These are phyloP conservation scores for Cryptococcus wingfieldii DNA, from an alignment of 1,284 basidiomycete genomes.

Conservation along the genomic window DNA sequence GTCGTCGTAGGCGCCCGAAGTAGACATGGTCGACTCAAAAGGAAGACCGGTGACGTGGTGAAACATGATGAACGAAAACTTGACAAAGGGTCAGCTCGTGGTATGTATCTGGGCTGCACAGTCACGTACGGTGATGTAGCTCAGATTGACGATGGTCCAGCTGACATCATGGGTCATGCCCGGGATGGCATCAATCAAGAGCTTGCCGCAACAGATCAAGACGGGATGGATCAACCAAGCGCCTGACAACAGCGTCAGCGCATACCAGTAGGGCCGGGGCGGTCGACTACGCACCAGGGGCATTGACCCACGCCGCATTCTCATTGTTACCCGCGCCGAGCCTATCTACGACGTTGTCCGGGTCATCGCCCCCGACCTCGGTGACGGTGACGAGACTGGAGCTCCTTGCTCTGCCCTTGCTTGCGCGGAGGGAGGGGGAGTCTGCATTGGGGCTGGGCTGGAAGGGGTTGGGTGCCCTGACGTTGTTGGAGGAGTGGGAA, in stretches of 20 bases:
- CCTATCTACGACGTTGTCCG: slow-evolving; percentile 71
- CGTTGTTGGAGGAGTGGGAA: slow-evolving; percentile 22
- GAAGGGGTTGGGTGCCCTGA: slow-evolving; percentile 5
- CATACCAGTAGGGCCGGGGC: not conserved
- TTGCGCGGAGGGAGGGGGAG: not conserved
- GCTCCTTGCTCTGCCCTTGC: slow-evolving; percentile 62
- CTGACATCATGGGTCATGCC: slow-evolving; percentile 90
- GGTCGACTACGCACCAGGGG: slow-evolving; percentile 66
- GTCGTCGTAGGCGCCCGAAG: slow-evolving; percentile 90
- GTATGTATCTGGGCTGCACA: not conserved
- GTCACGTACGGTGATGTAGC: slow-evolving; percentile 78
- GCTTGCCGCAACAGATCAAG: slow-evolving; percentile 83
- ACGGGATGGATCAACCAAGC: slow-evolving; percentile 98
- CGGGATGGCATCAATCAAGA: slow-evolving; percentile 88
- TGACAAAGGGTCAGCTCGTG: slow-evolving; percentile 3
- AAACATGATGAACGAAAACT: slow-evolving; percentile 98
- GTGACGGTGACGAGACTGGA: slow-evolving; percentile 83
- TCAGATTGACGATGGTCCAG: slow-evolving; percentile 91
- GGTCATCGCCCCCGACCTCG: slow-evolving; percentile 70
- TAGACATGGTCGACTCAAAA: slow-evolving; percentile 68
- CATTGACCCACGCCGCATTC: slow-evolving; percentile 98
- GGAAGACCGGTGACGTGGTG: slow-evolving; percentile 97
- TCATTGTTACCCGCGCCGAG: slow-evolving; percentile 78
- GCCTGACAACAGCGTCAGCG: slow-evolving; percentile 54
- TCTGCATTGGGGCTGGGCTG: not conserved